These are phyloP conservation scores for Cryphonectria japonica DNA, from an alignment of 2,329 filamentous ascomycete species.

Conservation along the genomic window DNA sequence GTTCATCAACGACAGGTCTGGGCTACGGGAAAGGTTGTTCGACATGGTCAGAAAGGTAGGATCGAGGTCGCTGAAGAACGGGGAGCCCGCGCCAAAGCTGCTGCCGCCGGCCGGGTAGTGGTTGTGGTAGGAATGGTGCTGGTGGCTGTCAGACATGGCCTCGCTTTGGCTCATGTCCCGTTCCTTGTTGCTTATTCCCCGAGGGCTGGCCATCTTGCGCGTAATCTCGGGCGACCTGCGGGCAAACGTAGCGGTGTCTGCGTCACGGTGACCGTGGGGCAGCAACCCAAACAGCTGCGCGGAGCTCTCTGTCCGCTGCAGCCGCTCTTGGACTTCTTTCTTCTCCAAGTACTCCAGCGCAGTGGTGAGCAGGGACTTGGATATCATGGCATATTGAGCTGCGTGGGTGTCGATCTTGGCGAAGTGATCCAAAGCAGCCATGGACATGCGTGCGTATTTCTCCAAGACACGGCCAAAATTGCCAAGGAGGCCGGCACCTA, in stretches of 20 bases:
- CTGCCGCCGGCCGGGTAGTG: slow-evolving; percentile 7
- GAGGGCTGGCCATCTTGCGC: slow-evolving; percentile 19
- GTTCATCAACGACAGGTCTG: slow-evolving; percentile 46
- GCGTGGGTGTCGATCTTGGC: slow-evolving; percentile 54
- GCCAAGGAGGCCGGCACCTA: slow-evolving; percentile 55
- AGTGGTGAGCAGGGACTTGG: slow-evolving; percentile 52
- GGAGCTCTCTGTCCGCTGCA: slow-evolving; percentile 53
- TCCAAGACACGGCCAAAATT: slow-evolving; percentile 57
- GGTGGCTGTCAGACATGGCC: slow-evolving; percentile 1
- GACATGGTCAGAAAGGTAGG: slow-evolving; percentile 40
- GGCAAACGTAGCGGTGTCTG: background rate
- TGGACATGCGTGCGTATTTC: slow-evolving; percentile 52
- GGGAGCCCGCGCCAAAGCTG: slow-evolving; percentile 34
- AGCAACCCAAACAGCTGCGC: slow-evolving; percentile 57
- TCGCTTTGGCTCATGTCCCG: background rate
- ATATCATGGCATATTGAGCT: slow-evolving; percentile 56
- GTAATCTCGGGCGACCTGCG: slow-evolving; percentile 10
- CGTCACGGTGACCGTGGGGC: slow-evolving; percentile 36
- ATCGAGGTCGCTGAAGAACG: slow-evolving; percentile 42
- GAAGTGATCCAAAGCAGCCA: slow-evolving; percentile 53
- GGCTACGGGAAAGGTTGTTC: slow-evolving; percentile 42
- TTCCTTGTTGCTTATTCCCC: background rate
- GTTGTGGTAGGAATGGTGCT: background rate
- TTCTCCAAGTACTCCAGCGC: slow-evolving; percentile 53
- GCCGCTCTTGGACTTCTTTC: slow-evolving; percentile 50